A percentile compares a stretch with the other conserved stretches of the same genome.
These are phyloP conservation scores for Psilocybe mexicana DNA, from an alignment of 1,284 basidiomycete species.

Conservation along the genomic window DNA sequence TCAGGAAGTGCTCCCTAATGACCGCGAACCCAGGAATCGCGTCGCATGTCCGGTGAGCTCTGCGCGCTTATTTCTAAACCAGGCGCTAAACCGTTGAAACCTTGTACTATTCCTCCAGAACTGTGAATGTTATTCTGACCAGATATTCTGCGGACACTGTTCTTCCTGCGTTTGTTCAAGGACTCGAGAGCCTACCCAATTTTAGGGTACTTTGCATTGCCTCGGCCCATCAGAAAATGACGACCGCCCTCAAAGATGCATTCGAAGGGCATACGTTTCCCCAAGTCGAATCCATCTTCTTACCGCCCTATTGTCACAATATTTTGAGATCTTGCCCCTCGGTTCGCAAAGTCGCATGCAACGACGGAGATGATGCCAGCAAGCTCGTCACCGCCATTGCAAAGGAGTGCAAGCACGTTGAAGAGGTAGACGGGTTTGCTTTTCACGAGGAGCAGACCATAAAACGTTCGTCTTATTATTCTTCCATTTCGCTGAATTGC, in stretches of 20 bases:
- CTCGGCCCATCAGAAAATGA: slow-evolving; percentile 28
- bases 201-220: slow-evolving; percentile 33
- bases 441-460: slow-evolving; percentile 17
- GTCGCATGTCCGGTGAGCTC: slow-evolving; percentile 13
- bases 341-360: slow-evolving; percentile 29
- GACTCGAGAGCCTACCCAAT: slow-evolving; percentile 33
- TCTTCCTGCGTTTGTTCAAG: slow-evolving; percentile 32
- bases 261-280: slow-evolving; percentile 30
- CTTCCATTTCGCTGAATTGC: neutral
- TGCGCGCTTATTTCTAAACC: no score
- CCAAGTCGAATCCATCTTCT: slow-evolving; percentile 28
- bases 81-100: neutral
- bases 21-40: slow-evolving; percentile 9
- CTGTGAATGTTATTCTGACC: slow-evolving; percentile 30
- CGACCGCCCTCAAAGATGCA: slow-evolving; percentile 26
- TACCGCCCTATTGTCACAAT: slow-evolving; percentile 31
- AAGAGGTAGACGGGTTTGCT: slow-evolving; percentile 25
- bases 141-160: slow-evolving; percentile 25
- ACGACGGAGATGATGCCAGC: slow-evolving; percentile 23
- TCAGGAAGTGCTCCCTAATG: slow-evolving; percentile 15
- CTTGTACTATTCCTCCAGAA: slow-evolving; percentile 18
- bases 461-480: slow-evolving; percentile 20
- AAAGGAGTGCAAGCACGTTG: slow-evolving; percentile 28
- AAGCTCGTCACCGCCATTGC: slow-evolving; percentile 28
- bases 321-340: slow-evolving; percentile 34